Evolutionary conservation across 495 filamentous ascomycete genomes (phyloP), one percentile per base, ranked within the genome.

Genomic region (Astrothelium macrocarpum): DNA sequence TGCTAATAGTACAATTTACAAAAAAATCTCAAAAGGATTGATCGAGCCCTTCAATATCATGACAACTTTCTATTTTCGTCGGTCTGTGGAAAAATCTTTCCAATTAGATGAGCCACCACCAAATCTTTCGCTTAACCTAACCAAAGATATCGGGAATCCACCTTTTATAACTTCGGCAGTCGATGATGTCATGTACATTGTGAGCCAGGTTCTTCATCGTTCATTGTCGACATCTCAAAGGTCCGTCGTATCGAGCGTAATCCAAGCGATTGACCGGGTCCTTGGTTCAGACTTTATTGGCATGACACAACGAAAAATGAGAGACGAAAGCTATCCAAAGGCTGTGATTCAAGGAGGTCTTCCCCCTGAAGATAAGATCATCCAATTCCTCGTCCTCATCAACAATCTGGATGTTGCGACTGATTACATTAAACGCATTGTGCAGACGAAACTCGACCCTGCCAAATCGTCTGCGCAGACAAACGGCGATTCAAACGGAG

Each of bases 171-270:
- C 91, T 60, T 95, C 91, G 0, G 90, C 94, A 1, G 92, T 98
- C 10, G 94, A 97, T 78, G 94, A 95, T 75, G 92, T 97, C 62
- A 97, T 97, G 95, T 98, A 97, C 77, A 96, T 97, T 66, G 90
- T 96, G 71, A 93, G 95, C 71, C 88, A 92, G 59, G 87, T 96
- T 45, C 79, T 97, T 43, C 86, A 90, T 59, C 87, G 91, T 64
- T 87, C 91, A 4, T 80, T 97, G 46, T 84, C 89, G 1, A 97
- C 94, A 4, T 90, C 89, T 0, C 91, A 96, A 71, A 76, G 83
- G 61, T 78, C 80, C 5, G 85, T 96, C 23, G 79, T 93, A 26
- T 83, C 82, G 60, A 86, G 81, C 49, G 90, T 95, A 10, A 80
- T 97, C 42, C 87, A 91, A 1, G 87, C 85, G 0, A 80, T 96